Evolutionary conservation across 306 rosid species (phyloP), one percentile per base, ranked within the genome.

Genomic region (Quercus gilva): DNA sequence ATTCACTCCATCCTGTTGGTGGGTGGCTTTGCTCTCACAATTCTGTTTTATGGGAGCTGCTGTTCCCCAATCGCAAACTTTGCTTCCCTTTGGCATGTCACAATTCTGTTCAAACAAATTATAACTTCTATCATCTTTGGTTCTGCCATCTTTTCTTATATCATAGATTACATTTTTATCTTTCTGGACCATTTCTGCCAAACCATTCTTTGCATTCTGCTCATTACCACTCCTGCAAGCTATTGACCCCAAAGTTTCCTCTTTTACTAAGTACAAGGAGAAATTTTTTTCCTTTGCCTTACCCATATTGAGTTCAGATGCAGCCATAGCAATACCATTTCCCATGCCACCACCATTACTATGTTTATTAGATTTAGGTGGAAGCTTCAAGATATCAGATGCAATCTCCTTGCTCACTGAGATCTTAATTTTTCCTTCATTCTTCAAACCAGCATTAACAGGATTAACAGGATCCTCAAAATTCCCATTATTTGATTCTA

Each of bases 371-470:
- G 90, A 90, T 76, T 91, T 77, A 87, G 88, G 88, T 35, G 99
- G 99, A 72, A 87, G 93, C 88, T 87, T 91, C 88, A 89, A 80
- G 57, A 92, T 80, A 72, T 91, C 85, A 55, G 92, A 86, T 87
- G 93, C 93, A 80, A 91, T 83, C 81, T 90, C 92, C 67, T 93
- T 97, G 67, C 86, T 77, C 78, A 84, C 76, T 80, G 78, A 70
- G 12, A 79, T 87, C 77, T 90, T 91, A 14, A 83, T 65, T 63
- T 85, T 82, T 59, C 71, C 85, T 75, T 83, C 90, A 80, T 88
- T 90, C 60, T 81, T 87, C 18, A 91, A 81, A 10, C 37, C 41
- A 28, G 43, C 12, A 63, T 28, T n/a, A 63, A 63, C 41, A 63
- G n/a, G 41, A 52, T 26, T 81, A 82, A 84, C 73, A 52, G 80